Base-by-base conservation (phyloP, 2,329 filamentous ascomycete genomes). In the Xylaria digitata region DNA sequence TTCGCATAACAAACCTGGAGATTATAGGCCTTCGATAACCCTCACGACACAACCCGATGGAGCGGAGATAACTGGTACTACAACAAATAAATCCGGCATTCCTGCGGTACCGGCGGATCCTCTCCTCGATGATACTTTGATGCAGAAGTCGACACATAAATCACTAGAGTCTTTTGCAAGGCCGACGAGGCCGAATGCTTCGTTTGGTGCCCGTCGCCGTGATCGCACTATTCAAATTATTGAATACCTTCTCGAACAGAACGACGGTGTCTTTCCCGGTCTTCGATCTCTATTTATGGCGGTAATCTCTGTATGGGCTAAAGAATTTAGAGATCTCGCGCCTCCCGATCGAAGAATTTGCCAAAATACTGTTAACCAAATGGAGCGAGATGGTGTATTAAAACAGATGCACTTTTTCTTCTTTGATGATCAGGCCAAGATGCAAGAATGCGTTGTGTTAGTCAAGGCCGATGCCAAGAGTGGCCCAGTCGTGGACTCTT, bases 271-370 rank as follows among this genome's bases (percentile, higher is more conserved):
- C 1, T 84, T 88, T 50, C 84, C 86, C 1, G 83, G 84, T 17
- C 84, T 84, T 26, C 79, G 81, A 46, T 78, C 83, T 3, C 75
- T 88, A 4, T 86, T 84, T 77, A 81, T 83, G 63, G 82, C 82
- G 1, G 72, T 86, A 3, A 78, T 80, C 15, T 78, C 78, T 9
- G 75, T 82, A 7, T 88, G 85, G 81, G 73, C 77, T 9, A 76
- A 76, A n/a, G 74, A 76, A 7, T 84, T 83, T 49, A 71, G 75
- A 1, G 76, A 75, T 40, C 76, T 83, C 46, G 74, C 78, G 3
- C 78, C 80, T 26, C 86, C 75, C 11, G 76, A 78, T 61, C 63
- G 70, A 65, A 75, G 73, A 53, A 64, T 69, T 2, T 74, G 69
- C 26, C 71, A 75, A 49, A 71, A 60, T 7, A 65, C 73, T 7